Percentiles rank a stretch among this genome's conserved stretches.
phyloP scores from a whole-genome alignment of 768 basidiomycete species.

The Leccinum subgranulosum region DNA sequence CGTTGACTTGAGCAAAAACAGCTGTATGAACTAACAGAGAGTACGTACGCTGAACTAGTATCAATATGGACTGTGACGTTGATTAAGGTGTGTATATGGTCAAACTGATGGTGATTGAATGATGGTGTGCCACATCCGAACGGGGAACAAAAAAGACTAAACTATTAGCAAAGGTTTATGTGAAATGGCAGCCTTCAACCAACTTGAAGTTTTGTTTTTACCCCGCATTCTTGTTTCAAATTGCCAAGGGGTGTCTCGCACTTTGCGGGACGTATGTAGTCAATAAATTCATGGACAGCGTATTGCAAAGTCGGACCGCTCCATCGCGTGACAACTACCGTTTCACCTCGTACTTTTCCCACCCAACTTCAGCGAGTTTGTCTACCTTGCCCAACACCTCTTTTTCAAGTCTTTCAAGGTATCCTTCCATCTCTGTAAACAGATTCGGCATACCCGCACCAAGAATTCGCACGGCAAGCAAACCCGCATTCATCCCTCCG shows the following conservation, averaged over 20 bases:
- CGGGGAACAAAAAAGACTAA: no score
- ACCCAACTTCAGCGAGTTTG: conserved; percentile 74
- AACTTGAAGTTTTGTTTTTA: no score
- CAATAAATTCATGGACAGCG: no score
- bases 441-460: conserved; percentile 69
- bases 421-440: conserved; percentile 64
- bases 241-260: no score
- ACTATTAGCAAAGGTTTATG: no score
- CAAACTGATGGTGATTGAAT: no score
- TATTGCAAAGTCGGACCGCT: no score
- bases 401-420: conserved; percentile 62
- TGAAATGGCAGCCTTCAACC: no score
- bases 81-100: no score
- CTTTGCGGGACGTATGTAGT: no score
- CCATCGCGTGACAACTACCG: conserved; percentile 10
- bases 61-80: neutral
- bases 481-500: conserved; percentile 89
- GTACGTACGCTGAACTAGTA: neutral
- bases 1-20: neutral
- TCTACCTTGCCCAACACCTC: conserved; percentile 81
- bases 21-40: neutral
- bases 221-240: no score
- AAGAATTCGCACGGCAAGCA: conserved; percentile 90
- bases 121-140: no score
- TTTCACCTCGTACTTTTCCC: conserved; percentile 73